These are phyloP conservation scores for Trichosporon sp. DNA, from an alignment of 1,284 basidiomycete species.

Conservation along the genomic window DNA sequence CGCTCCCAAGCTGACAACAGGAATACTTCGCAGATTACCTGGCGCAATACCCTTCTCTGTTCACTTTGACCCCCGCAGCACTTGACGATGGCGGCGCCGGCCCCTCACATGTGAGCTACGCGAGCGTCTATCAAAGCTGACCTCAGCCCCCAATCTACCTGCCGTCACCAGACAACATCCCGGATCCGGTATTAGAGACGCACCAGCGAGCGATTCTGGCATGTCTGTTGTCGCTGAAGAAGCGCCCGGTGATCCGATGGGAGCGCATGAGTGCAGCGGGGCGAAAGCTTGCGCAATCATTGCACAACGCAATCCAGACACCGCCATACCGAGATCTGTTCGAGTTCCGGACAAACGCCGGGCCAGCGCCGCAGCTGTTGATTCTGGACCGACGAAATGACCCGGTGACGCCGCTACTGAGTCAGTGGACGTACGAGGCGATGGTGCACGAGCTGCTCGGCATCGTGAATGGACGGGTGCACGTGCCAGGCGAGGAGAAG, in stretches of 20 bases:
- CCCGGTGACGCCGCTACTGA: slow-evolving; percentile 93
- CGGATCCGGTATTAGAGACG: slow-evolving; percentile 64
- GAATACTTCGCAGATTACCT: slow-evolving; percentile 95
- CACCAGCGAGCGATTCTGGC: slow-evolving; percentile 79
- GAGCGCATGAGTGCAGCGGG: slow-evolving; percentile 91
- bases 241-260: slow-evolving; percentile 86
- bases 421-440: slow-evolving; percentile 99
- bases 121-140: neutral
- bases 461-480: slow-evolving; percentile 89
- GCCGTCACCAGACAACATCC: slow-evolving; percentile 55
- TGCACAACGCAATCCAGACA: slow-evolving; percentile 54
- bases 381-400: slow-evolving; percentile 85
- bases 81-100: slow-evolving; percentile 46
- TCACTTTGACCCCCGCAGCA: slow-evolving; percentile 70
- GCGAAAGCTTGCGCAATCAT: slow-evolving; percentile 77
- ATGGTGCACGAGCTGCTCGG: slow-evolving; percentile 97
- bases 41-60: slow-evolving; percentile 77
- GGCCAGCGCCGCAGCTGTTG: slow-evolving; percentile 53
- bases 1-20: slow-evolving; percentile 48
- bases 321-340: slow-evolving; percentile 51
- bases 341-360: slow-evolving; percentile 53
- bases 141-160: slow-evolving; percentile 47
- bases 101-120: slow-evolving; percentile 40
- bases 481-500: slow-evolving; percentile 75
- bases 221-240: slow-evolving; percentile 87